phyloP scores from a whole-genome alignment of 306 rosid species.

The Trichosanthes cucumerina region DNA sequence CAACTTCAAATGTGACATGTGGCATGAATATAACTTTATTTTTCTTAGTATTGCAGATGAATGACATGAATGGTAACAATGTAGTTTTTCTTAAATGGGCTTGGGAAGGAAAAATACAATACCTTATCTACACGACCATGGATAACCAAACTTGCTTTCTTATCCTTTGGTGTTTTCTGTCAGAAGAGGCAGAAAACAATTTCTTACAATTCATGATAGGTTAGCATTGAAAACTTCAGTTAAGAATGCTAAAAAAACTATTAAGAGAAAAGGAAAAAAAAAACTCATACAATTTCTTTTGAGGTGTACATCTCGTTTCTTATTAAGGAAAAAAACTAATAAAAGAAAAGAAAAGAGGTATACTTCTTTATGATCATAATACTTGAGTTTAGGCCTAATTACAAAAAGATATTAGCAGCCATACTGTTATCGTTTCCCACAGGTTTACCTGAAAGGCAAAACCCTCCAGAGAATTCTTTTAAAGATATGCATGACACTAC shows the following conservation, averaged over 20 bases:
- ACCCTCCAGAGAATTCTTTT: neutral
- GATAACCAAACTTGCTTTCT: conserved; percentile 80
- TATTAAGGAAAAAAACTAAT: neutral
- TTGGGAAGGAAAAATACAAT: conserved; percentile 18
- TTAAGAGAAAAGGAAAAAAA: too few species aligned
- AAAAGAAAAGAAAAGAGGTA: neutral
- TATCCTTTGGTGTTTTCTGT: conserved; percentile 97
- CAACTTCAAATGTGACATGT: neutral
- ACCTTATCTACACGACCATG: conserved; percentile 92
- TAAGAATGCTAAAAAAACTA: neutral
- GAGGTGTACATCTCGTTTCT: neutral
- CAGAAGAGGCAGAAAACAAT: conserved; percentile 18
- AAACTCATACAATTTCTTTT: neutral
- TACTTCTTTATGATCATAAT: neutral
- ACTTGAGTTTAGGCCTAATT: neutral
- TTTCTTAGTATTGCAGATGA: neutral
- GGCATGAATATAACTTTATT: neutral
- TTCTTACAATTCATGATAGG: neutral
- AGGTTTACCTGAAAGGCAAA: neutral
- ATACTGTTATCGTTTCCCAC: neutral
- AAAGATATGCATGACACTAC: neutral
- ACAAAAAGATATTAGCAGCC: neutral
- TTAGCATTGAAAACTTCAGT: neutral
- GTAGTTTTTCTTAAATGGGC: neutral
- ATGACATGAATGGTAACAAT: neutral